Evolutionary conservation across 78 protist genomes (phyloP), one percentile per base, ranked within the genome.

Genomic region (Bodo saltans): DNA sequence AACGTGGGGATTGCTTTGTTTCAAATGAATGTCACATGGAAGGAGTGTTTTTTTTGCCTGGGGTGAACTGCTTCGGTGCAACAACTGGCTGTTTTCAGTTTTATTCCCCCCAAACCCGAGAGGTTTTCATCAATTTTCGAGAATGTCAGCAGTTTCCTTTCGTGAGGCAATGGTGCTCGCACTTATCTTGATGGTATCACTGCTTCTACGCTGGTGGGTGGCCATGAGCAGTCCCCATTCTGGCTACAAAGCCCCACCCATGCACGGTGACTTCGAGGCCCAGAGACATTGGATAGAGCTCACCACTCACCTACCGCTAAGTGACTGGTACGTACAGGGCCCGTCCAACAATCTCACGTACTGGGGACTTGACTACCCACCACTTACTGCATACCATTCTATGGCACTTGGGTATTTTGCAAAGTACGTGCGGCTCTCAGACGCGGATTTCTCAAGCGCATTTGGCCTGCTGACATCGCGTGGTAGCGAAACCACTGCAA

Each of bases 301-400:
- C n/a, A 95, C 98, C 0, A 67, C 72, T 8, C 80, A 89, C 8
- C 69, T 94, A n/a, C 94, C 95, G 0, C 68, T 42, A 2, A 1
- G 32, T 37, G 72, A 85, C 47, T 94, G 96, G 94, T 85, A 85
- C 47, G 0, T 0, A 3, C 33, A 69, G 0, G 3, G 41, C 0
- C 41, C 94, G 0, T 85, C 90, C 53, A 97, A 97, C 73, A 95
- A 98, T 76, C 90, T 97, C 29, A 75, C 33, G 32, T 98, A 96
- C 76, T 98, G 99, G 99, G 98, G 99, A 0, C 73, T 97, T 3
- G 99, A 98, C 92, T 98, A 98, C 74, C 99, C 99, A 26, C 99
- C 99, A 1, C 84, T 97, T 23, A 91, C 97, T 0, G 99, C 98
- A 0, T 95, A 94, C 68, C 87, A 79, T 79, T 72, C 91, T 42